Conservation (phyloP, 1,284 basidiomycete species). For the Melampsora americana region DNA sequence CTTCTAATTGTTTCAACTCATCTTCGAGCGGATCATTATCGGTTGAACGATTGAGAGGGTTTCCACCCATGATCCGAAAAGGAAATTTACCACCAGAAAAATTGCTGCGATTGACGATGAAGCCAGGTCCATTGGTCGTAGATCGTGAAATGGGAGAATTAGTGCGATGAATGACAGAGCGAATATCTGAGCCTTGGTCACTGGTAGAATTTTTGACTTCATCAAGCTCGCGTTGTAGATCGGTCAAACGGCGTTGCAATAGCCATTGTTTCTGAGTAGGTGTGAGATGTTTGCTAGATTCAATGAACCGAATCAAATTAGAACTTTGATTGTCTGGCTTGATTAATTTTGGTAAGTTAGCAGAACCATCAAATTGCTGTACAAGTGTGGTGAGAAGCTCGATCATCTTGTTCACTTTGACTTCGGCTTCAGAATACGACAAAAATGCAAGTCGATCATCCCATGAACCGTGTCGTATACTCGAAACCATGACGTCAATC, state of each 20-base stretch:
- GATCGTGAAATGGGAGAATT: not conserved
- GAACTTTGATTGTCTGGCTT: constrained; percentile 2
- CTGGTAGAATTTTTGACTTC: not conserved
- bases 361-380: not conserved
- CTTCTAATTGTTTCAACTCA: constrained; percentile 49
- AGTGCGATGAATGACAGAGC: not conserved
- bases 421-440: constrained; percentile 10
- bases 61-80: constrained; percentile 5
- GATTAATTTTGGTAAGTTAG: constrained; percentile 16
- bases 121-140: not conserved
- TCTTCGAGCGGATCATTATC: constrained; percentile 42
- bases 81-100: not conserved
- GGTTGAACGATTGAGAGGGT: not conserved
- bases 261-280: constrained; percentile 28
- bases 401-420: constrained; percentile 17
- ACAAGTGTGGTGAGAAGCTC: not conserved
- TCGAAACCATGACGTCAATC: constrained; percentile 24
- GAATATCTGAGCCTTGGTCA: not conserved
- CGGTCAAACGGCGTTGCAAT: constrained; percentile 16
- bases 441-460: constrained; percentile 18
- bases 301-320: constrained; percentile 12
- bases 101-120: not conserved
- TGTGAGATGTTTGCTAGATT: constrained; percentile 19
- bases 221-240: constrained; percentile 6
- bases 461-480: constrained; percentile 12